Percentiles rank a stretch among this genome's conserved stretches.
phyloP scores from a whole-genome alignment of 352 stramenopile genomes.

The Nothophytophthora sp. region DNA sequence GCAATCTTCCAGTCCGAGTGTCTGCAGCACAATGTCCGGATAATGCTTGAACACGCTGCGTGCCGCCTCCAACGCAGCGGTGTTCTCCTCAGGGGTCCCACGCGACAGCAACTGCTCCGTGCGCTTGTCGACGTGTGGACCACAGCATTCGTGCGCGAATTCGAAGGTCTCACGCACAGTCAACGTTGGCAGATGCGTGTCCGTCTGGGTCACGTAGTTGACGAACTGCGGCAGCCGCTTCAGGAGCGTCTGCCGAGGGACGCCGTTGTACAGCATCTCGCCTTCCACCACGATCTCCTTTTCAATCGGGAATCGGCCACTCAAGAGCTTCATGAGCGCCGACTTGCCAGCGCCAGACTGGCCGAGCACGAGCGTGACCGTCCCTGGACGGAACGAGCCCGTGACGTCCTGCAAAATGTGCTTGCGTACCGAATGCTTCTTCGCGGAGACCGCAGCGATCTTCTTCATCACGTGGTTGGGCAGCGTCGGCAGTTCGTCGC shows the following conservation, averaged over 20 bases:
- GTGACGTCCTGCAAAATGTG: slow-evolving; percentile 40
- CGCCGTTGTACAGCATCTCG: slow-evolving; percentile 55
- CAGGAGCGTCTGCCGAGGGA: slow-evolving; percentile 24
- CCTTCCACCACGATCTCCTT: slow-evolving; percentile 43
- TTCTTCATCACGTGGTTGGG: slow-evolving; percentile 48
- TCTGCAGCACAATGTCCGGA: slow-evolving; percentile 54
- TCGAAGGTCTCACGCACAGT: slow-evolving; percentile 60
- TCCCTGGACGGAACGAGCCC: slow-evolving; percentile 48
- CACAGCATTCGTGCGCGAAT: slow-evolving; percentile 62
- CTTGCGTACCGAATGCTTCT: slow-evolving; percentile 38
- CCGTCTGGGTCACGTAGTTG: slow-evolving; percentile 49
- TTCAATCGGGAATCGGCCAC: slow-evolving; percentile 45
- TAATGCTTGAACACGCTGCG: slow-evolving; percentile 45
- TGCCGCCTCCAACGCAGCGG: slow-evolving; percentile 32
- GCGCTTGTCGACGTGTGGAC: slow-evolving; percentile 26
- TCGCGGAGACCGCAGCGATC: slow-evolving; percentile 29
- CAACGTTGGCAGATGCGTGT: slow-evolving; percentile 50
- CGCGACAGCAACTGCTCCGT: slow-evolving; percentile 33
- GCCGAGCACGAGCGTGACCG: slow-evolving; percentile 56
- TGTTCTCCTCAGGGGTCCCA: slow-evolving; percentile 47
- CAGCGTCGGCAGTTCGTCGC: slow-evolving; percentile 38
- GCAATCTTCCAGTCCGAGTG: slow-evolving; percentile 51
- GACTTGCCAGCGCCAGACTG: slow-evolving; percentile 60
- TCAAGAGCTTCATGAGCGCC: slow-evolving; percentile 60
- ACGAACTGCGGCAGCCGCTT: slow-evolving; percentile 51